A percentile compares a stretch with the other conserved stretches of the same genome.
Evolutionary conservation across 345 rosid species (phyloP).

Genomic region (Camelina hispida): DNA sequence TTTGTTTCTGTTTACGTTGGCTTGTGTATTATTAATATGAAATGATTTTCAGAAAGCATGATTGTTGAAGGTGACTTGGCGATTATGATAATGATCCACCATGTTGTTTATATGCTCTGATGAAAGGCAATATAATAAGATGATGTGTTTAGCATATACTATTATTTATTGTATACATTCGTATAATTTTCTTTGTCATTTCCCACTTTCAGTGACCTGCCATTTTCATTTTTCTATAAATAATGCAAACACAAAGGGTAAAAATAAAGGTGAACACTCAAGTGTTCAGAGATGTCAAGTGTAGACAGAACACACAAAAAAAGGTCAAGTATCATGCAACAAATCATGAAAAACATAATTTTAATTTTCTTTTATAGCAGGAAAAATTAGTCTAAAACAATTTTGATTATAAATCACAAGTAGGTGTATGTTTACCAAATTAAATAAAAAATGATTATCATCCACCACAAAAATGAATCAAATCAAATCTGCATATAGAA

Average conservation of each 20-base stretch:
- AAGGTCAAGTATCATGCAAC: not conserved
- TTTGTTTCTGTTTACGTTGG: not conserved
- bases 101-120: slow-evolving; percentile 7
- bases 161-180: not conserved
- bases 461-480: not conserved
- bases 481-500: slow-evolving; percentile 12
- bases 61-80: slow-evolving; percentile 35
- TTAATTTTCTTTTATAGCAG: not conserved
- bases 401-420: not conserved
- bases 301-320: slow-evolving; percentile 6
- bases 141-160: slow-evolving; percentile 56
- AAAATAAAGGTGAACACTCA: not conserved
- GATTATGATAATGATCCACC: slow-evolving; percentile 28
- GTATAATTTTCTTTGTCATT: slow-evolving; percentile 28
- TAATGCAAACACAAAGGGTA: not conserved
- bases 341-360: not conserved
- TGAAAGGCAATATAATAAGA: slow-evolving; percentile 33
- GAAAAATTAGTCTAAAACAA: not conserved
- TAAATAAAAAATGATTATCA: not conserved
- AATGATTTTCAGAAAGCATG: slow-evolving; percentile 1
- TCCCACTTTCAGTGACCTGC: slow-evolving; percentile 43
- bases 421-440: not conserved
- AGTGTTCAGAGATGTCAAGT: slow-evolving; percentile 12
- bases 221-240: slow-evolving; percentile 32
- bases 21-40: slow-evolving; percentile 41